phyloP scores from a whole-genome alignment of 208 protist species.

The Leptomonas seymouri region DNA sequence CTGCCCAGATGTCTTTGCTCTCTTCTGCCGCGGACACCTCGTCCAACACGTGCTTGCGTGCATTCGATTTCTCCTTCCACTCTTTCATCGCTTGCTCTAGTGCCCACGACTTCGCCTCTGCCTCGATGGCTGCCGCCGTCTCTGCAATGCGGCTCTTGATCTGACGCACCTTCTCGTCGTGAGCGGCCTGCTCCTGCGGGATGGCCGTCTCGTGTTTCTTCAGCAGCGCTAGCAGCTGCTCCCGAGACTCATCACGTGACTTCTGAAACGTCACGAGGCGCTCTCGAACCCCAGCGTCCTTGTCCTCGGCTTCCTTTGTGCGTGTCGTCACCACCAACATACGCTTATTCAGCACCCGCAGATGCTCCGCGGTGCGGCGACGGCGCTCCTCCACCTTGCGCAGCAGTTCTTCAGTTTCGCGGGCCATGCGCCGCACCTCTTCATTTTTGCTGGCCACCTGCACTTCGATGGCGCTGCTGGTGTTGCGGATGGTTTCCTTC shows the following conservation, averaged over 20 bases:
- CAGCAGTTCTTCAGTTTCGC: slow-evolving; percentile 57
- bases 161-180: slow-evolving; percentile 50
- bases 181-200: slow-evolving; percentile 47
- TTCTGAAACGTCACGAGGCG: slow-evolving; percentile 49
- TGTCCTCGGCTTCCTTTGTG: slow-evolving; percentile 49
- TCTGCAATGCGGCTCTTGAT: slow-evolving; percentile 55
- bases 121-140: slow-evolving; percentile 47
- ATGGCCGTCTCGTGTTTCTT: slow-evolving; percentile 51
- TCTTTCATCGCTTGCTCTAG: slow-evolving; percentile 69
- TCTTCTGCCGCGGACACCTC: slow-evolving; percentile 61
- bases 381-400: slow-evolving; percentile 76
- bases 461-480: slow-evolving; percentile 61
- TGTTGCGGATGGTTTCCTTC: slow-evolving; percentile 75
- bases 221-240: slow-evolving; percentile 50
- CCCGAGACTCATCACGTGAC: slow-evolving; percentile 52
- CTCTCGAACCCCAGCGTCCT: slow-evolving; percentile 54
- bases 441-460: slow-evolving; percentile 69
- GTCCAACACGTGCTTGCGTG: slow-evolving; percentile 56
- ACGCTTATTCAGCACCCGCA: slow-evolving; percentile 53
- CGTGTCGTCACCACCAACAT: slow-evolving; percentile 41
- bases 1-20: slow-evolving; percentile 72
- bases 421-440: slow-evolving; percentile 65
- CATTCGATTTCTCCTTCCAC: slow-evolving; percentile 68
- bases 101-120: slow-evolving; percentile 81
- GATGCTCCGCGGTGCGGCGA: slow-evolving; percentile 71